Base-by-base conservation (phyloP, 768 basidiomycete genomes). In the Lyophyllum atratum region DNA sequence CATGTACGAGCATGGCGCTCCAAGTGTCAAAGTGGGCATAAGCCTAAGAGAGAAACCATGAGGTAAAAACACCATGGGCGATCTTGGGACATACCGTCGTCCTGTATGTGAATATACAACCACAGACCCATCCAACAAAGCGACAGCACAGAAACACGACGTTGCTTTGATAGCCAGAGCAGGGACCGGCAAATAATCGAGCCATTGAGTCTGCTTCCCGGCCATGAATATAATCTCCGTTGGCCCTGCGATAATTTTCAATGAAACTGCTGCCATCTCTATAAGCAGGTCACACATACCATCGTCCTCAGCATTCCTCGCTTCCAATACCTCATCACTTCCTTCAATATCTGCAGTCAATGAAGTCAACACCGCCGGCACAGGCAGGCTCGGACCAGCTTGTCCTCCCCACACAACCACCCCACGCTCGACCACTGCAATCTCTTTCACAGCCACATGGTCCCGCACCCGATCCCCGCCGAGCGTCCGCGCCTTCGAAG, bases 51-150 rank as follows among this genome's bases (percentile, higher is more conserved):
- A n/a, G 39, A 15, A 15, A 49, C 43, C 10, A 54, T 50, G 21
- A 60, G 50, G 15, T 33, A 49, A 22, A 14, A n/a, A 24, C 31
- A 33, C 15, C 24, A 3, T 31, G 39, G 45, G 21, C 34, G 25
- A 9, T 9, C n/a, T 6, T 21, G 55, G 28, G 19, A 61, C 84
- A 54, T 61, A 94, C 95, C 89, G 83, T 69, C 95, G 75, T 4
- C 96, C 96, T 0, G 86, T 87, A 46, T 81, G 81, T 3, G 93
- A 90, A 72, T 98, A 98, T 10, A 96, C 84, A 59, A 80, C 83
- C n/a, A 98, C 74, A 3, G 80, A 81, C 0, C 91, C 92, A 68
- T 97, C 94, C 59, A 87, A 81, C 74, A 84, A 80, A 0, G 85
- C 90, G 4, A 84, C 90, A 7, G 92, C 95, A 63, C 87, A 87